These are phyloP conservation scores for Hevea brasiliensis DNA, from an alignment of 345 rosid species.

Conservation along the genomic window DNA sequence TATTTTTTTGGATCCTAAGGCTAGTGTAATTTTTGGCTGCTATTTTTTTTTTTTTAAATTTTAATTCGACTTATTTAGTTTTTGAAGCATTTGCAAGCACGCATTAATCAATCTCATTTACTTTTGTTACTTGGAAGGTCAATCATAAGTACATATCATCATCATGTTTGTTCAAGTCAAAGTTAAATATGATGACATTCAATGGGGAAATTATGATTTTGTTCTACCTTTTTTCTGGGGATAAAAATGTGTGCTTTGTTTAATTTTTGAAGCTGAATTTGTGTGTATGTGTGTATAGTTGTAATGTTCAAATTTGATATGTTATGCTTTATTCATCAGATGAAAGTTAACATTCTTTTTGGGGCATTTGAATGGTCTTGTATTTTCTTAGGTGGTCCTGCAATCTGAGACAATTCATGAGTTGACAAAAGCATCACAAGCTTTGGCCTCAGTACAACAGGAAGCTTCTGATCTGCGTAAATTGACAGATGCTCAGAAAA, in stretches of 20 bases:
- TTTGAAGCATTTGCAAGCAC: not conserved
- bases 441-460: slow-evolving; percentile 63
- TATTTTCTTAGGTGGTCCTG: slow-evolving; percentile 61
- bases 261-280: not conserved
- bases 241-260: not conserved
- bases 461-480: slow-evolving; percentile 73
- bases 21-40: not conserved
- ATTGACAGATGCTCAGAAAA: slow-evolving; percentile 52
- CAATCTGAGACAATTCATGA: slow-evolving; percentile 98
- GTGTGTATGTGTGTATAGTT: not conserved
- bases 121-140: not conserved
- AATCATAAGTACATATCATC: no score
- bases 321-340: not conserved
- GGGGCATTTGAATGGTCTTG: slow-evolving; percentile 3
- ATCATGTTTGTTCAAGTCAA: no score
- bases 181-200: no score
- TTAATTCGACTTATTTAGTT: not conserved
- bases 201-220: no score
- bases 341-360: not conserved
- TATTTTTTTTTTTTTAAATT: not conserved
- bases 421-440: slow-evolving; percentile 80
- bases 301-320: not conserved
- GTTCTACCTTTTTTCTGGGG: not conserved
- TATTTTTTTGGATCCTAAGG: not conserved
- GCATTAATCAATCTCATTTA: not conserved